Evolutionary conservation across 345 rosid genomes (phyloP).

Genomic region (Citrus unshiu): DNA sequence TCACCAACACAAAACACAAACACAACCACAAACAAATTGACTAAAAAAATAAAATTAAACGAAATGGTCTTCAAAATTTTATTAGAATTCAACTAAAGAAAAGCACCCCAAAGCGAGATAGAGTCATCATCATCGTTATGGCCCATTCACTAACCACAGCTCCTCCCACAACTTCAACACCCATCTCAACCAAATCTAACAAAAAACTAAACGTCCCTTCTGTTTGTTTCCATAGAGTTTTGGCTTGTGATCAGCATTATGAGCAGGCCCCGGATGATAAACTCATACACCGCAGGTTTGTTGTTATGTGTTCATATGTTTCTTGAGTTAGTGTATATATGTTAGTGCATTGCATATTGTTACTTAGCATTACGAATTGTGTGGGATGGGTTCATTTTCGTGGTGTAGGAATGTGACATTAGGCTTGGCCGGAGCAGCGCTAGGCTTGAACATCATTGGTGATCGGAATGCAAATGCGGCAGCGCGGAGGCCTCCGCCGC

Average conservation of each 20-base stretch:
- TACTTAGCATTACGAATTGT: background rate
- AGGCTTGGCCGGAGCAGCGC: slow-evolving; percentile 39
- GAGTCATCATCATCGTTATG: slow-evolving; percentile 21
- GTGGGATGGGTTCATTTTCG: background rate
- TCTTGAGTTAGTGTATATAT: background rate
- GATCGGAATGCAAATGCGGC: slow-evolving; percentile 50
- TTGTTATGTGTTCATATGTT: background rate
- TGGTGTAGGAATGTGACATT: slow-evolving; percentile 38
- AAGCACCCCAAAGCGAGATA: background rate
- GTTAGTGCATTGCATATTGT: background rate
- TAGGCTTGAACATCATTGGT: slow-evolving; percentile 38
- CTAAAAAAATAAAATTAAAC: background rate
- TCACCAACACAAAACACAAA: background rate
- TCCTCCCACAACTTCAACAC: slow-evolving; percentile 26
- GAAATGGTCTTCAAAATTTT: background rate
- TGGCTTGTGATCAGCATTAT: slow-evolving; percentile 11
- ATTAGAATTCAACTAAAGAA: slow-evolving; percentile 10
- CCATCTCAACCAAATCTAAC: slow-evolving; percentile 15
- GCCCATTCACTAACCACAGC: slow-evolving; percentile 37
- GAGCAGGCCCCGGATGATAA: slow-evolving; percentile 16
- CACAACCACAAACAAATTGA: slow-evolving; percentile 5
- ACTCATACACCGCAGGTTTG: slow-evolving; percentile 42
- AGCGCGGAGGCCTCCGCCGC: slow-evolving; percentile 60
- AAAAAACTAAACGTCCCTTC: slow-evolving; percentile 12
- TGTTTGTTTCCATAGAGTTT: slow-evolving; percentile 10